Conservation (phyloP, 768 basidiomycete species). For the Termitomyces sp. region DNA sequence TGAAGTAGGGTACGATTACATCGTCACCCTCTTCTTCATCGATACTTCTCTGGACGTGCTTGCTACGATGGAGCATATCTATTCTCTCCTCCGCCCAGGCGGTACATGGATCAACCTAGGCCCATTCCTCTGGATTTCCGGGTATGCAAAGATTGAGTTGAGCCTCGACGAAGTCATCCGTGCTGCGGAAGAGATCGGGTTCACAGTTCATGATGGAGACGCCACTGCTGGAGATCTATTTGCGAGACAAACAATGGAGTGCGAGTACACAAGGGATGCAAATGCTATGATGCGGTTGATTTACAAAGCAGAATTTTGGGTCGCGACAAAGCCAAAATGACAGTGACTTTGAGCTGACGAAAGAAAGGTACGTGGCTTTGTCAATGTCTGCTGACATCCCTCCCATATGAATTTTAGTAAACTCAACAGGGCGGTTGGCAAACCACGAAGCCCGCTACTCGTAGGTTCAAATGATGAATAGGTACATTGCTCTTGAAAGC, state of each 20-base stretch:
- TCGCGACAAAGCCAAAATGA: conserved; percentile 39
- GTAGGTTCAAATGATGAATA: too few relatives aligned
- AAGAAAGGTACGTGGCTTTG: background rate
- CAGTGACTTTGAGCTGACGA: background rate
- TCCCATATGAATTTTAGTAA: too few relatives aligned
- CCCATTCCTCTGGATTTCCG: conserved; percentile 63
- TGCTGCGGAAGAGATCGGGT: conserved; percentile 53
- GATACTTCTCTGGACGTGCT: conserved; percentile 57
- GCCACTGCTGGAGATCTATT: conserved; percentile 1
- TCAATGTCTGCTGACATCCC: too few relatives aligned
- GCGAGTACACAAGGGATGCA: conserved; percentile 62
- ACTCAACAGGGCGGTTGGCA: too few relatives aligned
- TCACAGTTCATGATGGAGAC: conserved; percentile 32
- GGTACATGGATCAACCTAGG: conserved; percentile 74
- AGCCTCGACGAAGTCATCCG: conserved; percentile 61
- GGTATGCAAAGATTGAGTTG: conserved; percentile 52
- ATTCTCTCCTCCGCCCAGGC: conserved; percentile 52
- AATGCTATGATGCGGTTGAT: conserved; percentile 71
- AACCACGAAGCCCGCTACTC: too few relatives aligned
- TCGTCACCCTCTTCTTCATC: conserved; percentile 67
- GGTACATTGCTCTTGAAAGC: too few relatives aligned
- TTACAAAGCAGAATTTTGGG: conserved; percentile 68
- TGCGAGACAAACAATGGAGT: conserved; percentile 43
- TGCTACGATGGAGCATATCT: conserved; percentile 54
- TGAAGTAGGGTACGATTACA: conserved; percentile 46